Percentiles rank a stretch among this genome's conserved stretches.
Conservation (phyloP, 2,329 filamentous ascomycete species). For the Talaromyces sp. region DNA sequence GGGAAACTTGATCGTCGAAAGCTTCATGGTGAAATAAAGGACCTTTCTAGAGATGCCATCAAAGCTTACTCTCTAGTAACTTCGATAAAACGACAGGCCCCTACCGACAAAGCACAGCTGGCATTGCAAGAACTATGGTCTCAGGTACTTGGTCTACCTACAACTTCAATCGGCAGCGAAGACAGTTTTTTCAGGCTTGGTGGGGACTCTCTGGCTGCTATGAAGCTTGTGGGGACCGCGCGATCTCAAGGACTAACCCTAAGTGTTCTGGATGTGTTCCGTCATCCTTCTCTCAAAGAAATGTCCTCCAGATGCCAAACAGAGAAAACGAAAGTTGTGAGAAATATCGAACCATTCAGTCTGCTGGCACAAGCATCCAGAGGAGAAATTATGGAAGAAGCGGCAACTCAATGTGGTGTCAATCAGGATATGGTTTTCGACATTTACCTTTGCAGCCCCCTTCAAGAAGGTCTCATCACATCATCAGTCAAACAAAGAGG, state of each 20-base stretch:
- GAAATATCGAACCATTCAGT: conserved; percentile 21
- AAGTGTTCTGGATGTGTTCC: conserved; percentile 24
- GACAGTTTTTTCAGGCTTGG: conserved; percentile 27
- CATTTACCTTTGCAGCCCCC: conserved; percentile 39
- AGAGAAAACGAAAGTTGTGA: not conserved
- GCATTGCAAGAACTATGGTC: conserved; percentile 17
- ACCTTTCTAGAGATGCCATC: conserved; percentile 27
- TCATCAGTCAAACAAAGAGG: conserved; percentile 44
- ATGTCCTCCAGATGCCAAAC: conserved; percentile 32
- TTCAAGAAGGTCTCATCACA: conserved; percentile 43
- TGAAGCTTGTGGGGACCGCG: conserved; percentile 14
- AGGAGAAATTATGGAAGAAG: conserved; percentile 21
- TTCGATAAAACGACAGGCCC: conserved; percentile 13
- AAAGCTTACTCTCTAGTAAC: conserved; percentile 25
- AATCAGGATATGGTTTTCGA: conserved; percentile 26
- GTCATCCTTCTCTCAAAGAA: conserved; percentile 36
- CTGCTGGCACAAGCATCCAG: conserved; percentile 16
- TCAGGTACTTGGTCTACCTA: conserved; percentile 15
- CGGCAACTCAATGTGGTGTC: conserved; percentile 26
- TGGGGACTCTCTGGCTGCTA: conserved; percentile 19
- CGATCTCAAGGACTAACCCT: conserved; percentile 3
- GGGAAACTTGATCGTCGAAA: conserved; percentile 11
- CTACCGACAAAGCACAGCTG: conserved; percentile 19
- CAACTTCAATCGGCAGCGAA: conserved; percentile 16
- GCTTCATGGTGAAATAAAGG: conserved; percentile 24